A percentile compares a stretch with the other conserved stretches of the same genome.
These are phyloP conservation scores for Ceratocystis harringtonii DNA, from an alignment of 2,329 filamentous ascomycete species.

Conservation along the genomic window DNA sequence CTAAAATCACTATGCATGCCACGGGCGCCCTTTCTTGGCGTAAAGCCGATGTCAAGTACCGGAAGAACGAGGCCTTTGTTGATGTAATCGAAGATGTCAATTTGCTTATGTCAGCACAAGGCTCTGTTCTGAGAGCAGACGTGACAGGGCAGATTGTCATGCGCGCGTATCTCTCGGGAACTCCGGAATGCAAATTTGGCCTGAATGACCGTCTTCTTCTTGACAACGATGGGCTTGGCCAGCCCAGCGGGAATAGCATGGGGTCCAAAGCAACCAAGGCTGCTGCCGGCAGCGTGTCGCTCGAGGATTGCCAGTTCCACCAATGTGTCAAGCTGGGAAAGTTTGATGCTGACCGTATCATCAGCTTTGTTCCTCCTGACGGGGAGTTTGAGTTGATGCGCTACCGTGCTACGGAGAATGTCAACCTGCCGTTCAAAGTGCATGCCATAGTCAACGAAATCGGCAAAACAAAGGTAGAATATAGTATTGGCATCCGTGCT, in stretches of 20 bases:
- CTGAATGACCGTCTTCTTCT: constrained; percentile 88
- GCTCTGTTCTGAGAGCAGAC: constrained; percentile 84
- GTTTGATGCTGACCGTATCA: constrained; percentile 92
- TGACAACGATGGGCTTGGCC: constrained; percentile 45
- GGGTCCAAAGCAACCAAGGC: constrained; percentile 86
- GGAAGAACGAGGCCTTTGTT: constrained; percentile 98
- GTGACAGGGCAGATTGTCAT: constrained; percentile 97
- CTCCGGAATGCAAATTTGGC: constrained; percentile 96
- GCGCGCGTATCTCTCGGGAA: constrained; percentile 92
- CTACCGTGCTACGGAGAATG: constrained; percentile 94
- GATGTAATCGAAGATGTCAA: constrained; percentile 99
- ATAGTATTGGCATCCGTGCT: constrained; percentile 91
- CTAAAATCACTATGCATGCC: constrained; percentile 98
- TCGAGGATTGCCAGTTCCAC: constrained; percentile 98
- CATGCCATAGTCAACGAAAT: constrained; percentile 97
- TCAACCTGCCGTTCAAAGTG: constrained; percentile 96
- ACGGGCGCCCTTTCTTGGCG: constrained; percentile 95
- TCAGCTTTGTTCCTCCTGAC: constrained; percentile 91
- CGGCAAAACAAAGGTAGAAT: constrained; percentile 94
- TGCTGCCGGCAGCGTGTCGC: constrained; percentile 82
- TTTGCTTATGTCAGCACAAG: constrained; percentile 94
- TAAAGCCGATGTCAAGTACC: constrained; percentile 93
- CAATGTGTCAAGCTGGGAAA: constrained; percentile 96
- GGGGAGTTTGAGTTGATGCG: constrained; percentile 98
- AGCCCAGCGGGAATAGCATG: constrained; percentile 52